Base-by-base conservation (phyloP, 352 stramenopile species). In the Globisporangium nagaii region DNA sequence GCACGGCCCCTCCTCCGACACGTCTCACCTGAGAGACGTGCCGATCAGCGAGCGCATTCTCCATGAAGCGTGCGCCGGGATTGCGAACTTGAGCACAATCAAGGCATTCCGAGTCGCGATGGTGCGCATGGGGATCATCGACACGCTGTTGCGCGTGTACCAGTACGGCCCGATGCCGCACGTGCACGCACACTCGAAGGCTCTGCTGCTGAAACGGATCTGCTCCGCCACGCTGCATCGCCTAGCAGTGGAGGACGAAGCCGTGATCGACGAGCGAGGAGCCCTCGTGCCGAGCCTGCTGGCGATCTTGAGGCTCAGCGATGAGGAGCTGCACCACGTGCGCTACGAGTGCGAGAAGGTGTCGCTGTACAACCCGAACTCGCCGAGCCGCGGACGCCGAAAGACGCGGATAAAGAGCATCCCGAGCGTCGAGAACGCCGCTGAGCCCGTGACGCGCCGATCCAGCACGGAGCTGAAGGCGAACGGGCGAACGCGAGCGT, bases 261-360 rank as follows among this genome's bases (percentile, higher is more conserved):
- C 67, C 0, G 51, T 41, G 0, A 55, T 88, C 20, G 74, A 86
- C 35, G 45, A 50, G 6, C 45, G 57, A 7, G 66, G 42, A 1
- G 49, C 75, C 15, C 59, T 90, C 0, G 68, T 90, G 11, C 75
- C 77, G 1, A 86, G 75, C 32, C 47, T 88, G 9, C 60, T 88
- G 9, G 68, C 68, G 7, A 80, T 88, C 15, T 49, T 90, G 4
- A 53, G 60, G 12, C 73, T 84, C 22, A 79, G 47, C 1, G 77
- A 88, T 30, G 79, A 87, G 12, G 77, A 84, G 25, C 65, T 90
- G 5, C 75, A 88, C 22, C 70, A 85, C 56, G 75, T 88, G 8
- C 75, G 75, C n/a, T 90, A 89, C 47, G 73, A 85, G 45, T 87
- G 73, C 40, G 76, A 86, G 45, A 86, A 89, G 37, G 68, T 87